A percentile compares a stretch with the other conserved stretches of the same genome.
Evolutionary conservation across 352 stramenopile species (phyloP).

Genomic region (Phytophthora gonapodyides): DNA sequence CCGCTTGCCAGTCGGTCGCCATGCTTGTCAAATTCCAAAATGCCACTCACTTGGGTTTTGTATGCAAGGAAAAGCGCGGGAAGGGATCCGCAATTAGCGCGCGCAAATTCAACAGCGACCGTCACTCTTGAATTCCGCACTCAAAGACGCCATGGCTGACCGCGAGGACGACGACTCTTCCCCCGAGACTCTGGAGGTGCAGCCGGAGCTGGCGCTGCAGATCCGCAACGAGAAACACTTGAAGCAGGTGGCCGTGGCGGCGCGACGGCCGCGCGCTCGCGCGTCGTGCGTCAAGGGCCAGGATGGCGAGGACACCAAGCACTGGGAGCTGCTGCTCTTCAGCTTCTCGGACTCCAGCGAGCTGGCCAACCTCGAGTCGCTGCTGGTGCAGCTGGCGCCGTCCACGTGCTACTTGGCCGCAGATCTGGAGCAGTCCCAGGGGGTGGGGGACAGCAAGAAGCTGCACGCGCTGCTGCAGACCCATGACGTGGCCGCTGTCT

Average conservation of each 20-base stretch:
- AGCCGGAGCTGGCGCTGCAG: constrained; percentile 76
- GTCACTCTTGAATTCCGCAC: constrained; percentile 18
- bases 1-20: constrained; percentile 29
- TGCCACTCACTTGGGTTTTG: constrained; percentile 3
- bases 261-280: constrained; percentile 70
- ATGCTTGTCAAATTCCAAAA: constrained; percentile 11
- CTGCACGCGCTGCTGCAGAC: constrained; percentile 72
- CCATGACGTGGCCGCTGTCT: constrained; percentile 59
- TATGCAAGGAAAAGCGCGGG: constrained; percentile 31
- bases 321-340: constrained; percentile 82
- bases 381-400: constrained; percentile 80
- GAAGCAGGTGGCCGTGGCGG: constrained; percentile 82
- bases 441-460: constrained; percentile 82
- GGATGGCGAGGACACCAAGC: constrained; percentile 78
- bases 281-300: constrained; percentile 78
- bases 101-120: constrained; percentile 2
- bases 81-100: constrained; percentile 16
- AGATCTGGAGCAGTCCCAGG: constrained; percentile 61
- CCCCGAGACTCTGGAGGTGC: constrained; percentile 27
- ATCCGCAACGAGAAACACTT: constrained; percentile 82
- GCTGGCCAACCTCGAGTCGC: constrained; percentile 81
- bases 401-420: constrained; percentile 73
- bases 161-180: constrained; percentile 36
- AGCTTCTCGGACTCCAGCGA: constrained; percentile 86
- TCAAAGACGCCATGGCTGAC: constrained; percentile 39